phyloP scores from a whole-genome alignment of 1,284 basidiomycete genomes.

The Microstroma glucosiphilum region DNA sequence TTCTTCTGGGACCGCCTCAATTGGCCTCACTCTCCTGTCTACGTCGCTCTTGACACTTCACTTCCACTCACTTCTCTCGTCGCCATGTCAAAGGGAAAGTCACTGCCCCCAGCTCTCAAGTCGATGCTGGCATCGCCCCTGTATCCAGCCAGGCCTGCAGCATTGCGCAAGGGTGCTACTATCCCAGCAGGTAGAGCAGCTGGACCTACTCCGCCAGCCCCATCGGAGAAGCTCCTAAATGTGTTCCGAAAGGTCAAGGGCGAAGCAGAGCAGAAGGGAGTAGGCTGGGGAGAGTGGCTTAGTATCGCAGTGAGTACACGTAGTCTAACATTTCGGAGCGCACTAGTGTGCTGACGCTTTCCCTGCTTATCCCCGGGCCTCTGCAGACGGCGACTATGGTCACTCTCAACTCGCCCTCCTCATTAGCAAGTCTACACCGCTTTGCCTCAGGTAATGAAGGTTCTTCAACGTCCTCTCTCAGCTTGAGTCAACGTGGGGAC shows the following conservation, averaged over 20 bases:
- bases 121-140: constrained; percentile 67
- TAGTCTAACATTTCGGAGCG: too few species aligned
- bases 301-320: constrained; percentile 64
- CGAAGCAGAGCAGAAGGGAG: constrained; percentile 61
- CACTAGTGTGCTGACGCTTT: constrained; percentile 8
- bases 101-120: constrained; percentile 58
- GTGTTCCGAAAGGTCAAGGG: constrained; percentile 61
- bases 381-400: constrained; percentile 71
- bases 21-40: too few species aligned
- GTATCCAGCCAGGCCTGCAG: constrained; percentile 61
- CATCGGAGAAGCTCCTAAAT: constrained; percentile 56
- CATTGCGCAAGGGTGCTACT: constrained; percentile 46
- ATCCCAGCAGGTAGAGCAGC: constrained; percentile 53
- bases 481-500: constrained; percentile 58
- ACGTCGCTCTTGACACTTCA: too few species aligned
- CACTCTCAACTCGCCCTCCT: constrained; percentile 72
- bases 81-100: constrained; percentile 1
- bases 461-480: constrained; percentile 49
- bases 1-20: too few species aligned
- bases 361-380: not conserved
- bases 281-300: constrained; percentile 71
- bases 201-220: constrained; percentile 61
- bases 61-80: not conserved
- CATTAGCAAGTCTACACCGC: constrained; percentile 70
- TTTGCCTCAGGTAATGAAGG: constrained; percentile 58